Evolutionary conservation across 306 rosid genomes (phyloP).

Genomic region (Quercus mongolica): DNA sequence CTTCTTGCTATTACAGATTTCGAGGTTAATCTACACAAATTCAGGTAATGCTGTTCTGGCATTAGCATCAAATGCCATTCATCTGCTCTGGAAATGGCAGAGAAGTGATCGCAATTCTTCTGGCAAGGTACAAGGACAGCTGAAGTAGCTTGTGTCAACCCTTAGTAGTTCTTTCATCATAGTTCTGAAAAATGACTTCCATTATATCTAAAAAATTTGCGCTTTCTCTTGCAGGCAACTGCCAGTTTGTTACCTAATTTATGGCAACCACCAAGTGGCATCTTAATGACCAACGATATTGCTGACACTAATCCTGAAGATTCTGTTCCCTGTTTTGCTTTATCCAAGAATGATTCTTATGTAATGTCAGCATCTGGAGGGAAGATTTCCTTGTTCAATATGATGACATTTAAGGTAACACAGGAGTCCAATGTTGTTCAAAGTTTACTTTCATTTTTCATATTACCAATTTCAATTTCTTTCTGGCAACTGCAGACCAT

Average conservation of each 20-base stretch:
- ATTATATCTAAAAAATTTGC: constrained; percentile 22
- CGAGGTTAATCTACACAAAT: constrained; percentile 90
- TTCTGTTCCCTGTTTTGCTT: constrained; percentile 86
- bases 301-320: constrained; percentile 76
- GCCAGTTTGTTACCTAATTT: constrained; percentile 78
- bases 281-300: constrained; percentile 84
- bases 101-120: constrained; percentile 75
- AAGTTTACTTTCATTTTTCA: constrained; percentile 8
- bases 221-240: constrained; percentile 62
- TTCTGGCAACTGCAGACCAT: constrained; percentile 72
- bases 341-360: constrained; percentile 94
- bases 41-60: constrained; percentile 91
- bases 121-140: constrained; percentile 52
- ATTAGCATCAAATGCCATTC: constrained; percentile 90
- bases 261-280: constrained; percentile 98
- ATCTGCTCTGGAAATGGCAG: constrained; percentile 94
- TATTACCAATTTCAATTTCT: constrained; percentile 31
- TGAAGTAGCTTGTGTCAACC: constrained; percentile 17
- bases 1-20: constrained; percentile 57
- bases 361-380: constrained; percentile 99
- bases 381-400: constrained; percentile 88
- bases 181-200: not conserved
- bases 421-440: not conserved
- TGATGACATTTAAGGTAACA: constrained; percentile 95
- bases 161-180: constrained; percentile 2